phyloP scores from a whole-genome alignment of 495 filamentous ascomycete genomes.

The Paragyromitra xinjiangensis region DNA sequence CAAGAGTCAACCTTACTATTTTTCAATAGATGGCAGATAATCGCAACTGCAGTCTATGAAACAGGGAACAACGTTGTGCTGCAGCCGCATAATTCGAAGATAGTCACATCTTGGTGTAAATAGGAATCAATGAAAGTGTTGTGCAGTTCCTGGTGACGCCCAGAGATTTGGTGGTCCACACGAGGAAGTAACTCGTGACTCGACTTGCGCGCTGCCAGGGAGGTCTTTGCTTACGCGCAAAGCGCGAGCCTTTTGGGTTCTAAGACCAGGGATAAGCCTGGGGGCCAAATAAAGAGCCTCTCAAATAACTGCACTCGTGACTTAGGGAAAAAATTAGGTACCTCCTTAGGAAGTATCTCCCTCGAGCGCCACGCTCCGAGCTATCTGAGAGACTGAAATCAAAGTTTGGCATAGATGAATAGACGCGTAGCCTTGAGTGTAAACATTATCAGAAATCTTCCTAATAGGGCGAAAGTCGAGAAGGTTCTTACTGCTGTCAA shows the following conservation, averaged over 20 bases:
- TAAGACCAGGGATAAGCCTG: not conserved
- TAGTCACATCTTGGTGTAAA: not conserved
- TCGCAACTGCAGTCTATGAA: not conserved
- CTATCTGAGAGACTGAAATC: not conserved
- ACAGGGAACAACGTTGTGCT: not conserved
- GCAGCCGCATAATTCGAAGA: not conserved
- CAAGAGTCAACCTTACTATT: not conserved
- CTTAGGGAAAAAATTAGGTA: not conserved
- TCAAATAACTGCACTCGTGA: not conserved
- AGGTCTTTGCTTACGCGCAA: not conserved
- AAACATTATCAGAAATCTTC: not conserved
- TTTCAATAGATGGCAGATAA: not conserved
- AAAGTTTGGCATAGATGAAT: not conserved
- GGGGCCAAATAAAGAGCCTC: not conserved
- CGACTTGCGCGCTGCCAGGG: not conserved
- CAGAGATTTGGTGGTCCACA: not conserved
- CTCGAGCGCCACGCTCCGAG: too few relatives aligned
- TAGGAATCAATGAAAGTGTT: not conserved
- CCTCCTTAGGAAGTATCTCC: not conserved
- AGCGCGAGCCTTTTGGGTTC: not conserved
- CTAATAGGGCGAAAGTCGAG: not conserved
- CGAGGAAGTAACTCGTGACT: not conserved
- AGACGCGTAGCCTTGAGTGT: not conserved
- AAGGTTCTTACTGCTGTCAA: slow-evolving; percentile 5
- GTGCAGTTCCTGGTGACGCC: not conserved